Evolutionary conservation across 495 filamentous ascomycete species (phyloP), one percentile per base, ranked within the genome.

Genomic region (Thozetella sp.): DNA sequence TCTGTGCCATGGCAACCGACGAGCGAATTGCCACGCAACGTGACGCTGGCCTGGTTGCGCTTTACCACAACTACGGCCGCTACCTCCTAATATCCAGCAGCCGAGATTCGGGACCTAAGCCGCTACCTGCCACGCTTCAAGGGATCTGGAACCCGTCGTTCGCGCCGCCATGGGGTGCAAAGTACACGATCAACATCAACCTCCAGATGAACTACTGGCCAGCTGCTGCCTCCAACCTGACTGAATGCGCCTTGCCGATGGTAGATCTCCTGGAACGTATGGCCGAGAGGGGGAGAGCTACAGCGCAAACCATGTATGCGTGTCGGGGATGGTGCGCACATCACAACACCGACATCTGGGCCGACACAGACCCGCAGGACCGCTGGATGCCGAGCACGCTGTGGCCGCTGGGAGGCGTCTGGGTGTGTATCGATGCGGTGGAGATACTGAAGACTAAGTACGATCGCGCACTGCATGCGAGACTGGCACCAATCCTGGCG

Each of bases 171-270:
- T 24, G 45, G 25, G 58, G 26, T 30, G 15, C 22, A 37, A 57
- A 30, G 46, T 57, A 56, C 24, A 56, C 54, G 3, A 56, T 56
- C 34, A 56, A 56, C 54, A 56, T 56, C 54, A 85, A 85, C 54
- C 71, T 76, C 1, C 72, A 84, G 64, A 85, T 84, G 81, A 85
- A 83, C 66, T 84, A 84, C 61, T 83, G 80, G 80, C 72, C 70
- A 10, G 73, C 75, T n/a, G 72, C 75, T 34, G 37, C 71, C 11
- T 76, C 73, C 19, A 82, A 79, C 52, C 59, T 67, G 23, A 27
- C 55, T 22, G 68, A 73, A 30, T 67, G 64, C 22, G 48, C 63
- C 13, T n/a, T 43, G 25, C 64, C 68, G 12, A 53, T 84, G 12
- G 78, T 81, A 54, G 64, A 74, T 20, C 65, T 80, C 0, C 60